A percentile compares a stretch with the other conserved stretches of the same genome.
These are phyloP conservation scores for Rugonectria rugulosa DNA, from an alignment of 2,329 filamentous ascomycete species.

Conservation along the genomic window DNA sequence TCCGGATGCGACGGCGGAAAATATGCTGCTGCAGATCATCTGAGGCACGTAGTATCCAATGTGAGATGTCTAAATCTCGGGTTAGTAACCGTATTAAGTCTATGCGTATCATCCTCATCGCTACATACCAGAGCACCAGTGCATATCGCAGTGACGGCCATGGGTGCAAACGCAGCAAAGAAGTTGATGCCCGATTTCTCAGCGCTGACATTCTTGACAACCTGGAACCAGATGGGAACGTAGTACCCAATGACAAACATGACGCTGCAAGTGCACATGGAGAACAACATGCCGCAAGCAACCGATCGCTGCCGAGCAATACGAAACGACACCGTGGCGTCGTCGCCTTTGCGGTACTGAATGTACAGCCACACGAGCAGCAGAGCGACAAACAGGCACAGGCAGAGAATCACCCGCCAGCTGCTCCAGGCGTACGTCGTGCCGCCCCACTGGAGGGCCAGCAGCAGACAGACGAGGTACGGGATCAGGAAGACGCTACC, in stretches of 20 bases:
- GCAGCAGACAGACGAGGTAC: not conserved
- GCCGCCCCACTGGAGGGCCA: not conserved
- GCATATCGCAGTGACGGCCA: not conserved
- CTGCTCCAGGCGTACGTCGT: not conserved
- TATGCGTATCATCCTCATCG: not conserved
- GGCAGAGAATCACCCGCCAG: not conserved
- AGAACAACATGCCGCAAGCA: not conserved
- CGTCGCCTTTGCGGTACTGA: not conserved
- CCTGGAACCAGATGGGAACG: conserved; percentile 14
- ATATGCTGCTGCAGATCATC: conserved; percentile 17
- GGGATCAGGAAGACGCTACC: not conserved
- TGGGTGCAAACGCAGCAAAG: not conserved
- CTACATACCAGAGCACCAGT: conserved; percentile 5
- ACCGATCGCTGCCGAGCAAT: not conserved
- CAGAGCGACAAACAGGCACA: not conserved
- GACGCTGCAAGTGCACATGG: not conserved
- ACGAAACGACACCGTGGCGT: not conserved
- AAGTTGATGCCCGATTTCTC: conserved; percentile 12
- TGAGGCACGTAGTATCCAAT: conserved; percentile 28
- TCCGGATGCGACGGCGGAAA: conserved; percentile 6
- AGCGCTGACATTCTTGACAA: not conserved
- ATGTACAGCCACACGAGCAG: not conserved
- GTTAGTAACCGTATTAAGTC: not conserved
- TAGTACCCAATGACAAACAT: not conserved
- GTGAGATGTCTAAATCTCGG: not conserved